Evolutionary conservation across 2,329 filamentous ascomycete genomes (phyloP).

Genomic region (Ascochyta lentis): DNA sequence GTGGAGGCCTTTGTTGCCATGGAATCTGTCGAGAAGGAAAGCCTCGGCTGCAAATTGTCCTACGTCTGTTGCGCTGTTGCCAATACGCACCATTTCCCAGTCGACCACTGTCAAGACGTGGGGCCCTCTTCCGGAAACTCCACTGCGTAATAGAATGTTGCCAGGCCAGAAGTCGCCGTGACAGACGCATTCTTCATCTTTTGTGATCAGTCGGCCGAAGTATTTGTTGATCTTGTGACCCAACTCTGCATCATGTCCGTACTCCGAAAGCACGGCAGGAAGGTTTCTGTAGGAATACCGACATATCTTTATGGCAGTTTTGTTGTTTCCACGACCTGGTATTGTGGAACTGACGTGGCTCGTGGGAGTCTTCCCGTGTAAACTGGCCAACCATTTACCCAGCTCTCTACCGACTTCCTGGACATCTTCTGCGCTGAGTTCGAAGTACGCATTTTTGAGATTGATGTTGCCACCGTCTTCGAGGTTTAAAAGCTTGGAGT

Average conservation of each 20-base stretch:
- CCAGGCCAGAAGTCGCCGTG: conserved; percentile 52
- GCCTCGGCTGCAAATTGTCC: conserved; percentile 49
- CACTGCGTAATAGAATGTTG: conserved; percentile 40
- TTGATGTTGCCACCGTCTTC: conserved; percentile 38
- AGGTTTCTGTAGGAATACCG: conserved; percentile 43
- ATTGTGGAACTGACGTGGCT: neutral
- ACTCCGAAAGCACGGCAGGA: conserved; percentile 24
- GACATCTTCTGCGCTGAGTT: conserved; percentile 26
- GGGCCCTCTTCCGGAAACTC: neutral
- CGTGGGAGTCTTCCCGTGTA: conserved; percentile 35
- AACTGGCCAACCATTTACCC: conserved; percentile 41
- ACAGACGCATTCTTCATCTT: conserved; percentile 44
- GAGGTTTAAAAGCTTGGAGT: conserved; percentile 39
- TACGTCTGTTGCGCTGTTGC: conserved; percentile 46
- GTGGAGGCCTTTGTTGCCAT: conserved; percentile 37
- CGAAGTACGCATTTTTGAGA: conserved; percentile 43
- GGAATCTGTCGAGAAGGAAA: conserved; percentile 45
- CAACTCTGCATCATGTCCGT: conserved; percentile 32
- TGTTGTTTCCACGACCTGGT: conserved; percentile 21
- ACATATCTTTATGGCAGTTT: conserved; percentile 35
- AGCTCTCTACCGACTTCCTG: conserved; percentile 31
- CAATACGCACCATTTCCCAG: conserved; percentile 47
- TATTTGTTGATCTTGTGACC: conserved; percentile 34
- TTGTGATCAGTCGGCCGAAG: conserved; percentile 35
- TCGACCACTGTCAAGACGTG: conserved; percentile 42